phyloP scores from a whole-genome alignment of 2,329 filamentous ascomycete species.

The Elsinoe necatrix region DNA sequence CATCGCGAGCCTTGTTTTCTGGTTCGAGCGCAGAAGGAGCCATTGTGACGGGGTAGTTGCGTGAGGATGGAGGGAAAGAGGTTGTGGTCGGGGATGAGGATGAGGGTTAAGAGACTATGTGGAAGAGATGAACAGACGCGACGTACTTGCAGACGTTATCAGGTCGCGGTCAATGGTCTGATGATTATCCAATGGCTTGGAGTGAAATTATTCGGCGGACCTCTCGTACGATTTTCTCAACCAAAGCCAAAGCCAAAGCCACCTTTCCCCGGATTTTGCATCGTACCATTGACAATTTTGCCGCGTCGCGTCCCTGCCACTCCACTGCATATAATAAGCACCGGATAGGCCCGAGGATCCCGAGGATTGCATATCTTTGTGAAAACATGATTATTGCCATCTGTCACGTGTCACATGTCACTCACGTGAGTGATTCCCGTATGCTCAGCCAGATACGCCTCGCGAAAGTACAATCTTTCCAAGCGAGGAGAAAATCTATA shows the following conservation, averaged over 20 bases:
- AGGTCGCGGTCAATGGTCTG: neutral
- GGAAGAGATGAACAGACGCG: constrained; percentile 1
- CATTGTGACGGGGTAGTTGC: constrained; percentile 19
- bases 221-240: constrained; percentile 14
- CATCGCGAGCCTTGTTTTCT: constrained; percentile 35
- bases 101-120: neutral
- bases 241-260: constrained; percentile 4
- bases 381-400: neutral
- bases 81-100: constrained; percentile 1
- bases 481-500: too few species aligned
- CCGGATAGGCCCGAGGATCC: neutral
- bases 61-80: constrained; percentile 12
- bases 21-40: constrained; percentile 32
- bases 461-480: too few species aligned
- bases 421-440: too few species aligned
- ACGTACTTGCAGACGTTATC: constrained; percentile 25
- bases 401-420: too few species aligned
- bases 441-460: too few species aligned
- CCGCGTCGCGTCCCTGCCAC: neutral
- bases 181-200: constrained; percentile 5
- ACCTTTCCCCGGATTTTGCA: constrained; percentile 51
- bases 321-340: neutral
- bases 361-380: neutral
- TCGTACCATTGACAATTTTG: neutral
- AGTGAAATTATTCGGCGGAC: neutral